phyloP scores from a whole-genome alignment of 2,329 filamentous ascomycete genomes.

The Penicillium occitanis region DNA sequence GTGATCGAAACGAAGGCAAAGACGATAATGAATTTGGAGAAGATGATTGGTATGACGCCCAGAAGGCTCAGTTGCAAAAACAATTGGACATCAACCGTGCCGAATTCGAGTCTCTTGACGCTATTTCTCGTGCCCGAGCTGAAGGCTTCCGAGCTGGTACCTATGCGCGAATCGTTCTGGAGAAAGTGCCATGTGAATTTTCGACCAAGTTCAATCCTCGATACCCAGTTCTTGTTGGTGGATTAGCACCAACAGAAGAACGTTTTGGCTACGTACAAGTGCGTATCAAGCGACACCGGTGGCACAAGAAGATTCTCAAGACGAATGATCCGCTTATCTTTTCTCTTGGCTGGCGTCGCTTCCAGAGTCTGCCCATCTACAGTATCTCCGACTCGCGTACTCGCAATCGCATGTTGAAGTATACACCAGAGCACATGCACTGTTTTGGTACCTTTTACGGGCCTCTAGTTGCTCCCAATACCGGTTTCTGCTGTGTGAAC shows the following conservation, averaged over 20 bases:
- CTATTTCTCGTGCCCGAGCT: constrained; percentile 75
- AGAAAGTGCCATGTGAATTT: constrained; percentile 89
- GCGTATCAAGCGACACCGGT: constrained; percentile 93
- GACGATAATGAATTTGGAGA: constrained; percentile 83
- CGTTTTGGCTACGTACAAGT: constrained; percentile 94
- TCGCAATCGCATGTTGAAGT: constrained; percentile 96
- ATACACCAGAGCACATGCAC: constrained; percentile 99
- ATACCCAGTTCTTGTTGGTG: constrained; percentile 83
- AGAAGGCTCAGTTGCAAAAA: constrained; percentile 92
- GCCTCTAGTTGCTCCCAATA: constrained; percentile 91
- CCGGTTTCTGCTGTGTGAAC: constrained; percentile 91
- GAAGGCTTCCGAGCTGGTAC: constrained; percentile 91
- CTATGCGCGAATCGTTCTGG: constrained; percentile 87
- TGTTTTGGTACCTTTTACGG: constrained; percentile 96
- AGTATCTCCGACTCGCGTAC: constrained; percentile 92
- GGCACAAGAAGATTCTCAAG: constrained; percentile 99
- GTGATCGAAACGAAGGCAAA: constrained; percentile 68
- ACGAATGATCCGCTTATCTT: constrained; percentile 97
- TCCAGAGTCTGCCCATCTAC: constrained; percentile 90
- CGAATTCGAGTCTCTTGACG: constrained; percentile 86
- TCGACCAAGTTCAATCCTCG: constrained; percentile 76
- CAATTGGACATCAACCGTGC: constrained; percentile 95
- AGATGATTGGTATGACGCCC: constrained; percentile 97
- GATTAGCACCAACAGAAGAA: constrained; percentile 90
- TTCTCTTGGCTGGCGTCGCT: constrained; percentile 92